Percentiles rank a stretch among this genome's conserved stretches.
Evolutionary conservation across 2,329 filamentous ascomycete genomes (phyloP).

Genomic region (Volutella citrinella): DNA sequence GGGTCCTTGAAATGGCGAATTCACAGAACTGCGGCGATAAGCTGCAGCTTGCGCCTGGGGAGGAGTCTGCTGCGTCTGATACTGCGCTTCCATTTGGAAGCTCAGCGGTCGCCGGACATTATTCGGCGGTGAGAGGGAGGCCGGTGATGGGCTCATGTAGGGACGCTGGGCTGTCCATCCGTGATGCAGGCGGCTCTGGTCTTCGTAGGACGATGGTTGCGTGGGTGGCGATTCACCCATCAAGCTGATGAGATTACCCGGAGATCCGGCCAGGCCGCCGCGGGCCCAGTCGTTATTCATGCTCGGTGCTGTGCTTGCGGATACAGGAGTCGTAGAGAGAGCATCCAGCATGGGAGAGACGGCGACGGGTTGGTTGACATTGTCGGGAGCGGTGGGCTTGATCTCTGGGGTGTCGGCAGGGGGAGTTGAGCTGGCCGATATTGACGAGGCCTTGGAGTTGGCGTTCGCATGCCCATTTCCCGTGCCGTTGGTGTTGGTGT

Average conservation of each 20-base stretch:
- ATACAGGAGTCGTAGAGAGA: constrained; percentile 46
- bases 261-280: constrained; percentile 45
- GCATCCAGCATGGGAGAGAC: constrained; percentile 48
- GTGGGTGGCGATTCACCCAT: constrained; percentile 52
- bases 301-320: constrained; percentile 46
- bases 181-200: constrained; percentile 40
- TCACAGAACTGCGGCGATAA: constrained; percentile 46
- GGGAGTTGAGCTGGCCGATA: constrained; percentile 43
- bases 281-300: constrained; percentile 46
- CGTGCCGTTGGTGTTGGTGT: constrained; percentile 29
- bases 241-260: constrained; percentile 50
- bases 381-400: constrained; percentile 38
- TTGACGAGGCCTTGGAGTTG: constrained; percentile 32
- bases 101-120: constrained; percentile 47
- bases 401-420: constrained; percentile 45
- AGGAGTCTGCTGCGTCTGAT: constrained; percentile 39
- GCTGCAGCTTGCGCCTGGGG: constrained; percentile 33
- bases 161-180: constrained; percentile 46
- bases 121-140: constrained; percentile 39
- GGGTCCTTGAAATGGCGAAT: constrained; percentile 46
- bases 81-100: constrained; percentile 50
- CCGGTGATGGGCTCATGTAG: constrained; percentile 41
- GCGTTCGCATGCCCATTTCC: constrained; percentile 32
- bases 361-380: constrained; percentile 39
- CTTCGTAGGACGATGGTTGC: constrained; percentile 51